Base-by-base conservation (phyloP, 768 basidiomycete species). In the Tulasnella sp. region DNA sequence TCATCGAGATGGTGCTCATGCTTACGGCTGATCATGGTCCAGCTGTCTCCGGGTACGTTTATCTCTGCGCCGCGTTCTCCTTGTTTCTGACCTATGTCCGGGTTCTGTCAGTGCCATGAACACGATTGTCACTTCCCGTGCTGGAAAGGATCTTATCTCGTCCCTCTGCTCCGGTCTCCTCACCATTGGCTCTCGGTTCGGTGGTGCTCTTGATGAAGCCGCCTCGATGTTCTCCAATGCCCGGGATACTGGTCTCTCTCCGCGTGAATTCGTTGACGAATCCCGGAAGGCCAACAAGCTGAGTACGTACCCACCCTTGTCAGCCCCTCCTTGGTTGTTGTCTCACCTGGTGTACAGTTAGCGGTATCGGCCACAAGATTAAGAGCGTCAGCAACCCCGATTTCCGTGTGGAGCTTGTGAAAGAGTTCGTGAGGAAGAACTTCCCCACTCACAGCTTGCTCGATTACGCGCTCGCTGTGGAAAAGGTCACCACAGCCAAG, bases 1-100 rank as follows among this genome's bases (percentile, higher is more conserved):
- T 99, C 78, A 84, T 99, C 69, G 94, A 99, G 77, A 99, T 98
- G 96, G 92, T 97, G 53, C 79, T 99, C 69, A 94, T 96, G 89
- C 78, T 99, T 63, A 99, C 94, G 11, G 94, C 94, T 61, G 94
- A 99, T 71, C 94, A 98, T 73, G 91, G 92, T 66, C 92, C 92
- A 6, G 91, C 91, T 56, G 91, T 96, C n/a, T 93, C 90, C 69
- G 91, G 79, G 69, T 71, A 61, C 19, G 69, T 63, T 2, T 21
- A 37, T 40, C 15, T 49, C 14, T 21, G 12, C 37, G 11, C 25
- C n/a, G 14, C 39, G 15, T 29, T 32, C 6, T 41, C 19, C 12
- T 14, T 12, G 14, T n/a, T 52, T n/a, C 27, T 27, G 6, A 27
- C 53, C 15, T 9, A 53, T 37, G 37, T 21, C 61, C 59, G n/a